A percentile compares a stretch with the other conserved stretches of the same genome.
Conservation (phyloP, 176 grass and related monocot species). For the Oropetium thomaeum region DNA sequence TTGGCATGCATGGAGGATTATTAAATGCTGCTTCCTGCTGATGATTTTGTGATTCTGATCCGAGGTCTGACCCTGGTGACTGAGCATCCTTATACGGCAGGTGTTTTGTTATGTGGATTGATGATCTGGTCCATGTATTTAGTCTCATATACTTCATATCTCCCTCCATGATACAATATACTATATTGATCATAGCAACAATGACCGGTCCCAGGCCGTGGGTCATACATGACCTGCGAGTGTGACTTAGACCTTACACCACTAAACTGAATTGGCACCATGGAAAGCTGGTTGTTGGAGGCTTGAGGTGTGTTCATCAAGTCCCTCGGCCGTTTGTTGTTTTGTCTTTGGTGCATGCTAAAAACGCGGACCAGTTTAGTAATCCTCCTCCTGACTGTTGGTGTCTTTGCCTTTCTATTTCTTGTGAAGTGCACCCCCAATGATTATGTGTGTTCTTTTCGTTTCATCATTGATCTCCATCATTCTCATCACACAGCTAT, state of each 20-base stretch:
- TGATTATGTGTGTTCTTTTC: not conserved
- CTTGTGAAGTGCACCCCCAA: not conserved
- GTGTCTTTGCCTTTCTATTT: not conserved
- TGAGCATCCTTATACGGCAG: not conserved
- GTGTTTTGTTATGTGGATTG: not conserved
- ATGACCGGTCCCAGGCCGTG: not conserved
- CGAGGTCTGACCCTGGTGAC: too few relatives aligned
- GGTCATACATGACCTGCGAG: not conserved
- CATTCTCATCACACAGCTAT: not conserved
- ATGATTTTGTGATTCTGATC: not conserved
- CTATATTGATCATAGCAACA: not conserved
- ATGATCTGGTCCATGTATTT: not conserved
- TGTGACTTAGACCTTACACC: constrained; percentile 1
- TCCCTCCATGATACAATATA: not conserved
- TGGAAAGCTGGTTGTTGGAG: not conserved
- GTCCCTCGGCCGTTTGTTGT: not conserved
- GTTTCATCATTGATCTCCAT: not conserved
- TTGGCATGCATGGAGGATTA: not conserved
- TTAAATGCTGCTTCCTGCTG: not conserved
- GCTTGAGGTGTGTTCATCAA: not conserved
- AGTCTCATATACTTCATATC: not conserved
- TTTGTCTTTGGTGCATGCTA: not conserved
- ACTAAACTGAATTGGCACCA: not conserved
- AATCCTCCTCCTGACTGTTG: not conserved
- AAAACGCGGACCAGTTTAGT: not conserved